Base-by-base conservation (phyloP, 129 eudicot genomes). In the Chrysanthemum makinoi region DNA sequence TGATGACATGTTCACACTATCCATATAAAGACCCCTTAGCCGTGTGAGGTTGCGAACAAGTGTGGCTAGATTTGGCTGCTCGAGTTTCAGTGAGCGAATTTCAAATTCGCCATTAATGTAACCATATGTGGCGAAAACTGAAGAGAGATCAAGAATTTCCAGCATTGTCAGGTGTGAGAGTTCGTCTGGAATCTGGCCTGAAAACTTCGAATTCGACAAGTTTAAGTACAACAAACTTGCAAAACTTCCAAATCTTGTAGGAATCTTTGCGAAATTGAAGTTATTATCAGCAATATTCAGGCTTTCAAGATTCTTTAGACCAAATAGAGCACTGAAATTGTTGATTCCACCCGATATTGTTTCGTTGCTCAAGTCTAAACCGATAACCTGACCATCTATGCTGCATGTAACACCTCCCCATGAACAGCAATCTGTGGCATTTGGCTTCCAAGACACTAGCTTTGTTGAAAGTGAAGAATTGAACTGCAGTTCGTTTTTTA, bases 101-200 rank as follows among this genome's bases (percentile, higher is more conserved):
- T 2, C 33, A 3, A 1, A n/a, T n/a, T n/a, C n/a, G n/a, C n/a
- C n/a, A n/a, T n/a, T n/a, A n/a, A n/a, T n/a, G n/a, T n/a, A n/a
- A n/a, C n/a, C n/a, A n/a, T n/a, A n/a, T n/a, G n/a, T n/a, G n/a
- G 24, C 1, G 24, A 0, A 3, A 30, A 3, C 1, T 6, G 7
- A 5, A 35, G 97, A 83, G 11, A 91, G 84, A 79, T 88, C 95
- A 70, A 91, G 91, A 80, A 12, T 33, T 15, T 57, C 69, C 72
- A 91, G 0, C 12, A 69, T 85, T 18, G 33, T 84, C 83, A 91
- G 11, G 3, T 66, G 76, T 0, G 91, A 79, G 17, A 90, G 4
- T 44, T 72, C 91, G 39, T 9, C 50, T 0, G 97, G 95, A 58
- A 90, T 74, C 54, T 35, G 43, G 5, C 95, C 91, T 3, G 64